These are phyloP conservation scores for Lepiota subincarnata DNA, from an alignment of 768 basidiomycete species.

Conservation along the genomic window DNA sequence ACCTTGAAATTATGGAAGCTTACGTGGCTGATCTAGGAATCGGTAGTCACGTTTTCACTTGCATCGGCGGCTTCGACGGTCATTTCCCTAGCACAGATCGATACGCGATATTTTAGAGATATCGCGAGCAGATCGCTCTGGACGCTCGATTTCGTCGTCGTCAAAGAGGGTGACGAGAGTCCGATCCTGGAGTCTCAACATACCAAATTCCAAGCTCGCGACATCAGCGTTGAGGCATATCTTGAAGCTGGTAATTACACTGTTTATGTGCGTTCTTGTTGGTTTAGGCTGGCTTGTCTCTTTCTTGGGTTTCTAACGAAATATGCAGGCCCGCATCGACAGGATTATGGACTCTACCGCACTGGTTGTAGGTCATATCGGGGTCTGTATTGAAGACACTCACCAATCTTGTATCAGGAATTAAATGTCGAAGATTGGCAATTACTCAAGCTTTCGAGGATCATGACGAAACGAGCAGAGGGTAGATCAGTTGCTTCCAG, in stretches of 20 bases:
- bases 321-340: constrained; percentile 29
- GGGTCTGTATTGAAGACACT: not conserved
- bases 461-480: constrained; percentile 40
- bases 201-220: constrained; percentile 33
- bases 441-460: constrained; percentile 34
- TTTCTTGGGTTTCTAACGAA: not conserved
- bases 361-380: constrained; percentile 2
- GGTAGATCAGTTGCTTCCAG: constrained; percentile 43
- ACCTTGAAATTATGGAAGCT: not conserved
- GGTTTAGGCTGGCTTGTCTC: not conserved
- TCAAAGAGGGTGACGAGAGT: constrained; percentile 40
- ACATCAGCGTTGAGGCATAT: constrained; percentile 37
- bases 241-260: constrained; percentile 40
- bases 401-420: constrained; percentile 10
- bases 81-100: constrained; percentile 49
- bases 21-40: not conserved
- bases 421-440: constrained; percentile 29
- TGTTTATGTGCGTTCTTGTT: constrained; percentile 32
- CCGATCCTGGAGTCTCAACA: constrained; percentile 32
- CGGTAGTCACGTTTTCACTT: constrained; percentile 43
- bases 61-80: constrained; percentile 35
- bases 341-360: constrained; percentile 8
- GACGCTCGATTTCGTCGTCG: constrained; percentile 48
- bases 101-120: constrained; percentile 45
- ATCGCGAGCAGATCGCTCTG: constrained; percentile 39